Evolutionary conservation across 1,139 yeast genomes (phyloP).

Genomic region (Schwanniomyces etchellsii): DNA sequence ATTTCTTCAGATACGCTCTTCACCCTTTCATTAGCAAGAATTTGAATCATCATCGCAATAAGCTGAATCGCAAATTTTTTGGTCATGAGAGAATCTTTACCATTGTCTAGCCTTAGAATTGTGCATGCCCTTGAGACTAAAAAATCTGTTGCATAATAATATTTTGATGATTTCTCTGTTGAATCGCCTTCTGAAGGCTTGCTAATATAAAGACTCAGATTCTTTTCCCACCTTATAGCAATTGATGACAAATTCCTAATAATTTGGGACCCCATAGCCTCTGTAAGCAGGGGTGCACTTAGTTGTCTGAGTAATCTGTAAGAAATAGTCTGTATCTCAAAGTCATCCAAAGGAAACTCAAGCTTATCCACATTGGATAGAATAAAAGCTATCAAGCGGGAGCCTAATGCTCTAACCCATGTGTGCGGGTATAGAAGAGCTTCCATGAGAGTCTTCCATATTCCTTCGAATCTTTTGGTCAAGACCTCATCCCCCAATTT

Average conservation of each 20-base stretch:
- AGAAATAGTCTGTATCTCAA: slow-evolving; percentile 58
- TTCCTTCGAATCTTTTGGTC: slow-evolving; percentile 17
- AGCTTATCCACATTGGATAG: slow-evolving; percentile 36
- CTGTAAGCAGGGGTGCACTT: slow-evolving; percentile 69
- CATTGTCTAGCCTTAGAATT: slow-evolving; percentile 59
- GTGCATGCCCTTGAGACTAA: slow-evolving; percentile 56
- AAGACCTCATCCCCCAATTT: slow-evolving; percentile 27
- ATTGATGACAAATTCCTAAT: slow-evolving; percentile 64
- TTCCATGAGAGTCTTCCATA: slow-evolving; percentile 53
- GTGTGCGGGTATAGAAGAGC: slow-evolving; percentile 79
- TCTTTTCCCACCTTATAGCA: slow-evolving; percentile 57
- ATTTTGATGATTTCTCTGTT: slow-evolving; percentile 18
- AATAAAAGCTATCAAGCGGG: slow-evolving; percentile 54
- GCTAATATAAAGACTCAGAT: slow-evolving; percentile 27
- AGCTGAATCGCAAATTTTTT: slow-evolving; percentile 64
- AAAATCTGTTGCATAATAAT: slow-evolving; percentile 52
- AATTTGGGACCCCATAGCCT: slow-evolving; percentile 58
- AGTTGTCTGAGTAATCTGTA: slow-evolving; percentile 70
- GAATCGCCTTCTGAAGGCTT: slow-evolving; percentile 15
- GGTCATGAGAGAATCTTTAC: slow-evolving; percentile 47
- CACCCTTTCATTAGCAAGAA: slow-evolving; percentile 34
- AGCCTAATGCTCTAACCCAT: slow-evolving; percentile 76
- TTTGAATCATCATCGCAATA: slow-evolving; percentile 51
- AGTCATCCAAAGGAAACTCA: slow-evolving; percentile 24
- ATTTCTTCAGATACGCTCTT: slow-evolving; percentile 38